These are phyloP conservation scores for Penicillium robsamsonii DNA, from an alignment of 495 filamentous ascomycete species.

Conservation along the genomic window DNA sequence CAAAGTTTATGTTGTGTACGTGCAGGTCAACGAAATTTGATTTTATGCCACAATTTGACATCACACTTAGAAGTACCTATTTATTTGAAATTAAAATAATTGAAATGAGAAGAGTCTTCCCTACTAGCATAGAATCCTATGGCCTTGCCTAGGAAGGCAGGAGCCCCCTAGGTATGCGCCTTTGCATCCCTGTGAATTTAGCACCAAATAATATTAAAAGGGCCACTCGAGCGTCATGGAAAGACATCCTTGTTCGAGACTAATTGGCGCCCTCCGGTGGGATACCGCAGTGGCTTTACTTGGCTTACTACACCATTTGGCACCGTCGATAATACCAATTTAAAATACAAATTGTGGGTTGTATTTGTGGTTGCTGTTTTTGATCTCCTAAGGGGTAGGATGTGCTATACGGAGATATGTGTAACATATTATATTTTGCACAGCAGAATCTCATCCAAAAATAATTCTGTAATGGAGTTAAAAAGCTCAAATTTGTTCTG, in stretches of 20 bases:
- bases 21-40: not conserved
- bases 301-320: not conserved
- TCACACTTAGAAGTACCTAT: not conserved
- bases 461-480: not conserved
- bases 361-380: not conserved
- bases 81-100: no score
- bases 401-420: not conserved
- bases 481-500: not conserved
- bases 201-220: no score
- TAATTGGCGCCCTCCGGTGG: not conserved
- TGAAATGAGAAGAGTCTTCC: not conserved
- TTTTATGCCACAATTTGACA: not conserved
- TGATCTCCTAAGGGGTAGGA: not conserved
- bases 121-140: not conserved
- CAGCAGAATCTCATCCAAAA: not conserved
- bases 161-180: not conserved
- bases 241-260: not conserved
- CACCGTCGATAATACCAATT: not conserved
- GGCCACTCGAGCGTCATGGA: not conserved
- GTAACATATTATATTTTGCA: not conserved
- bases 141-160: not conserved
- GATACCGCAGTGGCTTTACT: conserved; percentile 5
- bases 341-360: not conserved
- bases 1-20: no score
- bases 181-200: not conserved